Evolutionary conservation across 768 basidiomycete species (phyloP).

Genomic region (Pilatotrama ljubarskyi): DNA sequence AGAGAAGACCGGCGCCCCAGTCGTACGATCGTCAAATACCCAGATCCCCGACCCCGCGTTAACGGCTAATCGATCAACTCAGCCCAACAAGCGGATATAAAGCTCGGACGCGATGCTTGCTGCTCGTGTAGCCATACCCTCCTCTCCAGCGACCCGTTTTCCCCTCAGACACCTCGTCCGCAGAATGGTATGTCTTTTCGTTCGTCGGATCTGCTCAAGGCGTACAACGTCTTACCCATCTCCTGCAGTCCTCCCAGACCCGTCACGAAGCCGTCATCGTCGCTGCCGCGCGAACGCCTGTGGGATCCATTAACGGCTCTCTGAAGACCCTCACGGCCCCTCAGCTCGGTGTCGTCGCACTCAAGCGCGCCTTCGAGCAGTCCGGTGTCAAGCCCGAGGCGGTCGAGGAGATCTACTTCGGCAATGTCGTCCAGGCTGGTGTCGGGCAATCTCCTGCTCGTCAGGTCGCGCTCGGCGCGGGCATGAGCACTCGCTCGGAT

Average conservation of each 20-base stretch:
- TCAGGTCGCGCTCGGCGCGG: slow-evolving; percentile 92
- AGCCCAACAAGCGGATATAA: slow-evolving; percentile 22
- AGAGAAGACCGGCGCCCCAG: slow-evolving; percentile 3
- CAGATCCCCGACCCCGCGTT: slow-evolving; percentile 19
- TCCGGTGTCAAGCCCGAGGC: slow-evolving; percentile 76
- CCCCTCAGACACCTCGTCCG: slow-evolving; percentile 28
- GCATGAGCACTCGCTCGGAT: slow-evolving; percentile 81
- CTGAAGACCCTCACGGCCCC: slow-evolving; percentile 89
- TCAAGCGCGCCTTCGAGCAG: slow-evolving; percentile 87
- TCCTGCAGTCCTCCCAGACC: slow-evolving; percentile 29
- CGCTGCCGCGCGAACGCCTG: slow-evolving; percentile 90
- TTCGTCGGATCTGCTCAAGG: neutral
- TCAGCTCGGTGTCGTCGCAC: slow-evolving; percentile 83
- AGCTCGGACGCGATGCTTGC: slow-evolving; percentile 22
- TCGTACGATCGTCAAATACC: slow-evolving; percentile 25
- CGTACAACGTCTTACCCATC: slow-evolving; percentile 36
- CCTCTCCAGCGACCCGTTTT: slow-evolving; percentile 40
- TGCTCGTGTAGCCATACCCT: slow-evolving; percentile 28
- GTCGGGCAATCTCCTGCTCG: slow-evolving; percentile 98
- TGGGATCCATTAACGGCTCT: slow-evolving; percentile 87
- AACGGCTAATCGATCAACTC: slow-evolving; percentile 22
- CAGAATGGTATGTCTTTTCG: slow-evolving; percentile 29
- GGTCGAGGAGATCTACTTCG: slow-evolving; percentile 96
- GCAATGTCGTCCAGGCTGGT: slow-evolving; percentile 97
- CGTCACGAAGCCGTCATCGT: slow-evolving; percentile 88